Percentiles rank a stretch among this genome's conserved stretches.
phyloP scores from a whole-genome alignment of 2,329 filamentous ascomycete genomes.

The Truncatella angustata region DNA sequence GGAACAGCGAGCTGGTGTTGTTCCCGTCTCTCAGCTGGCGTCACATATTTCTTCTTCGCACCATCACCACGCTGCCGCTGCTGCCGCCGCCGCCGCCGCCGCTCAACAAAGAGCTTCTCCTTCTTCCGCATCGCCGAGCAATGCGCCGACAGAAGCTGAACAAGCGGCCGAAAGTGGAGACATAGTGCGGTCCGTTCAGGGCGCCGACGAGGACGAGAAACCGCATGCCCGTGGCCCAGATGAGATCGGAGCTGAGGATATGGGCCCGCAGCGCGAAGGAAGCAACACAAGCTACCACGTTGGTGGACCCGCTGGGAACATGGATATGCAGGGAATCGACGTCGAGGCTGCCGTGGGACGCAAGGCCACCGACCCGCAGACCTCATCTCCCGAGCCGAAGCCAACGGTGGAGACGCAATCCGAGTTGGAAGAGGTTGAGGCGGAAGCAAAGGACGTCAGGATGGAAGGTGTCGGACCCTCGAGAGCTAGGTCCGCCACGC shows the following conservation, averaged over 20 bases:
- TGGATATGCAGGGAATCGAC: slow-evolving; percentile 56
- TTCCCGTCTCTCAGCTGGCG: slow-evolving; percentile 64
- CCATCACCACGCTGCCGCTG: slow-evolving; percentile 8
- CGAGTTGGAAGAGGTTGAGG: slow-evolving; percentile 17
- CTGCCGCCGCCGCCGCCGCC: background rate
- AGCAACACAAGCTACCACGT: slow-evolving; percentile 35
- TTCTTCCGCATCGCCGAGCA: background rate
- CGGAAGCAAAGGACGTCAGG: slow-evolving; percentile 27
- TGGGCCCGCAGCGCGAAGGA: slow-evolving; percentile 63
- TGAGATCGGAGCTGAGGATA: slow-evolving; percentile 81
- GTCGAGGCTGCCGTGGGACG: slow-evolving; percentile 61
- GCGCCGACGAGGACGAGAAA: slow-evolving; percentile 56
- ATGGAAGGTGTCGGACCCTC: slow-evolving; percentile 26
- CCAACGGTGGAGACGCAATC: slow-evolving; percentile 18
- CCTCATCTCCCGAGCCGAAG: slow-evolving; percentile 12
- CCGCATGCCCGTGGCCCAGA: slow-evolving; percentile 84
- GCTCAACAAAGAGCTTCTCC: background rate
- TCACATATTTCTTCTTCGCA: slow-evolving; percentile 30
- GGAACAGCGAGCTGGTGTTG: slow-evolving; percentile 79
- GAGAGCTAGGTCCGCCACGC: slow-evolving; percentile 30
- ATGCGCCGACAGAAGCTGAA: slow-evolving; percentile 13
- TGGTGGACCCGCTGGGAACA: slow-evolving; percentile 27
- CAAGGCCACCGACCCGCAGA: slow-evolving; percentile 29
- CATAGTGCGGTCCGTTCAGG: slow-evolving; percentile 28
- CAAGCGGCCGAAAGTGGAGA: slow-evolving; percentile 24